Percentiles rank a stretch among this genome's conserved stretches.
Conservation (phyloP, 495 filamentous ascomycete species). For the Delitschia confertaspora region DNA sequence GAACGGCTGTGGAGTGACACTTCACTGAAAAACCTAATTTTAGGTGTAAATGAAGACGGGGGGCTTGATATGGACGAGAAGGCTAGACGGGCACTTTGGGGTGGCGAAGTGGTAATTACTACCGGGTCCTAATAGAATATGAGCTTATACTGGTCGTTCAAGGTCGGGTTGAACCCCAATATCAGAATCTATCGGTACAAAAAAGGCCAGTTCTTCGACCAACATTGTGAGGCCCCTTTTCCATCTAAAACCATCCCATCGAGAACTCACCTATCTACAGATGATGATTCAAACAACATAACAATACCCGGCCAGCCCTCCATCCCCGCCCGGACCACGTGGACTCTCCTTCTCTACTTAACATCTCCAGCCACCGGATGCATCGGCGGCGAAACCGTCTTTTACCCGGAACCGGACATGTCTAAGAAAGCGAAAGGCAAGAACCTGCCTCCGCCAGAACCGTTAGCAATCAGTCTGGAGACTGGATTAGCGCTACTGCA, state of each 20-base stretch:
- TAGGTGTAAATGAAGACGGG: conserved; percentile 28
- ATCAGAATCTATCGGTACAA: conserved; percentile 88
- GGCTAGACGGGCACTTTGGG: conserved; percentile 51
- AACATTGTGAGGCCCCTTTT: conserved; percentile 58
- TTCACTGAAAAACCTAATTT: conserved; percentile 30
- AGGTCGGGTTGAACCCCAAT: conserved; percentile 76
- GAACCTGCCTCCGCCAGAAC: conserved; percentile 41
- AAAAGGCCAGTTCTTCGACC: conserved; percentile 79
- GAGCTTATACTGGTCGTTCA: background rate
- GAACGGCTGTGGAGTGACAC: conserved; percentile 50
- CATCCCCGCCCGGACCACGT: conserved; percentile 70
- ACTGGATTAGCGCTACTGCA: conserved; percentile 79
- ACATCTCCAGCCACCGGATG: conserved; percentile 60
- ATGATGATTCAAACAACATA: conserved; percentile 70
- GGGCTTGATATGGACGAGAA: conserved; percentile 21
- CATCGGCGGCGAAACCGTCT: conserved; percentile 79
- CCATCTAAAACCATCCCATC: background rate
- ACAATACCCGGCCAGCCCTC: conserved; percentile 43
- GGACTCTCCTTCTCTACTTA: conserved; percentile 86
- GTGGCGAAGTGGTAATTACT: conserved; percentile 52
- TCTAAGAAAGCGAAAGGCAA: conserved; percentile 36
- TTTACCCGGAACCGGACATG: conserved; percentile 64
- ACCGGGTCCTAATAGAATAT: background rate
- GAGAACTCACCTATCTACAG: conserved; percentile 33
- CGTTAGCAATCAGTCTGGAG: conserved; percentile 59